A percentile compares a stretch with the other conserved stretches of the same genome.
Conservation (phyloP, 2,329 filamentous ascomycete species). For the Fusarium sp. region DNA sequence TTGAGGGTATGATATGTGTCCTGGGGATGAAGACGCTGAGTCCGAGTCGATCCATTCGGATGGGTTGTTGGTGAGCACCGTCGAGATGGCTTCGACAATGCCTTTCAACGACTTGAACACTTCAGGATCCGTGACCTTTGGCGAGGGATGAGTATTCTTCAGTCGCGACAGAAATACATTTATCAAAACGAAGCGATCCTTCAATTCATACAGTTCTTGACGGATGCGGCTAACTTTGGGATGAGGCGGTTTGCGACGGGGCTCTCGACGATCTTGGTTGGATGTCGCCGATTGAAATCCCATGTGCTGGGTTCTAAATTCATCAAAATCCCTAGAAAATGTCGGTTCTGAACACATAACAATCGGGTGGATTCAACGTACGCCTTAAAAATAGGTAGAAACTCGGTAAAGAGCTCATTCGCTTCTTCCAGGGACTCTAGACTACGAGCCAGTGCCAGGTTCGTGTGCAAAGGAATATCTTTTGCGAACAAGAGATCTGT, state of each 20-base stretch:
- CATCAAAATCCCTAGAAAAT: constrained; percentile 36
- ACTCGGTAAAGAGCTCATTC: constrained; percentile 1
- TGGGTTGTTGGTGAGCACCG: constrained; percentile 42
- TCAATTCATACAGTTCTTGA: constrained; percentile 36
- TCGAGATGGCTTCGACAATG: constrained; percentile 33
- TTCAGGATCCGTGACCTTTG: neutral
- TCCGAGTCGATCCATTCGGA: constrained; percentile 46
- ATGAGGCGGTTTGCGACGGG: constrained; percentile 12
- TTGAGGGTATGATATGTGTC: constrained; percentile 31
- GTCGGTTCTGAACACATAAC: neutral
- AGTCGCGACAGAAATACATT: constrained; percentile 18
- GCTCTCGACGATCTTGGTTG: neutral
- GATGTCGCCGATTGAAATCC: constrained; percentile 2
- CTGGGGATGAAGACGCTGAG: neutral
- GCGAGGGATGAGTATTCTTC: neutral
- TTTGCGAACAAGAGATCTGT: neutral
- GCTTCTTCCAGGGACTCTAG: constrained; percentile 24
- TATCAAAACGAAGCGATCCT: constrained; percentile 32
- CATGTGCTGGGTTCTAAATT: constrained; percentile 35
- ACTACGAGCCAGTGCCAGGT: constrained; percentile 12
- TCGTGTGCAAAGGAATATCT: constrained; percentile 26
- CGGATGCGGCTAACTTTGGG: constrained; percentile 34
- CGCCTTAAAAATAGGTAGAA: constrained; percentile 43
- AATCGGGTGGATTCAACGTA: neutral
- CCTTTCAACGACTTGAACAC: constrained; percentile 8